These are phyloP conservation scores for Candida glucosophila DNA, from an alignment of 1,139 yeast species.

Conservation along the genomic window DNA sequence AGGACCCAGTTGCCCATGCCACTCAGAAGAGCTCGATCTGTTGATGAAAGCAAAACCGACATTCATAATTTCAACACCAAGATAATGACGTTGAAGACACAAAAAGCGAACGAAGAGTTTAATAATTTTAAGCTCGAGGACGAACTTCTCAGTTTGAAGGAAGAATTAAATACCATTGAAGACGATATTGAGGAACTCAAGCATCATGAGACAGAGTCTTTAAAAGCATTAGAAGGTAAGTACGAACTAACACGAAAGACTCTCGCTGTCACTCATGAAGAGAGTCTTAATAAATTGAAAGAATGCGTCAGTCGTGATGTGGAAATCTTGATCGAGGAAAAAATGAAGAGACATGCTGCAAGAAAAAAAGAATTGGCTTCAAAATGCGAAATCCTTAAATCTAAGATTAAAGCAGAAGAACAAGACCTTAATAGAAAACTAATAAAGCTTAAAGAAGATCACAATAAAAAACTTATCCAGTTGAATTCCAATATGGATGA, in stretches of 20 bases:
- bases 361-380: slow-evolving; percentile 6
- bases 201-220: slow-evolving; percentile 18
- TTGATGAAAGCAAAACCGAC: slow-evolving; percentile 9
- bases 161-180: slow-evolving; percentile 11
- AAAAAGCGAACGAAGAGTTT: slow-evolving; percentile 25
- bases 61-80: slow-evolving; percentile 15
- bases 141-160: slow-evolving; percentile 15
- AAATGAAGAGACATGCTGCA: slow-evolving; percentile 16
- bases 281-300: slow-evolving; percentile 26
- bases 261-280: slow-evolving; percentile 21
- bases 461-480: slow-evolving; percentile 12
- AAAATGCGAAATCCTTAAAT: slow-evolving; percentile 4
- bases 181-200: slow-evolving; percentile 23
- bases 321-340: slow-evolving; percentile 23
- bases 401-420: slow-evolving; percentile 10
- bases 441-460: slow-evolving; percentile 19
- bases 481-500: slow-evolving; percentile 15
- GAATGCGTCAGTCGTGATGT: slow-evolving; percentile 25
- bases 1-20: too few species aligned
- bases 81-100: slow-evolving; percentile 26
- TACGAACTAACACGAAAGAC: slow-evolving; percentile 27
- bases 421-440: slow-evolving; percentile 16
- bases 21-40: slow-evolving; percentile 7
- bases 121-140: slow-evolving; percentile 33
- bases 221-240: slow-evolving; percentile 21